Base-by-base conservation (phyloP, 352 stramenopile species). In the Phytophthora boehmeriae region DNA sequence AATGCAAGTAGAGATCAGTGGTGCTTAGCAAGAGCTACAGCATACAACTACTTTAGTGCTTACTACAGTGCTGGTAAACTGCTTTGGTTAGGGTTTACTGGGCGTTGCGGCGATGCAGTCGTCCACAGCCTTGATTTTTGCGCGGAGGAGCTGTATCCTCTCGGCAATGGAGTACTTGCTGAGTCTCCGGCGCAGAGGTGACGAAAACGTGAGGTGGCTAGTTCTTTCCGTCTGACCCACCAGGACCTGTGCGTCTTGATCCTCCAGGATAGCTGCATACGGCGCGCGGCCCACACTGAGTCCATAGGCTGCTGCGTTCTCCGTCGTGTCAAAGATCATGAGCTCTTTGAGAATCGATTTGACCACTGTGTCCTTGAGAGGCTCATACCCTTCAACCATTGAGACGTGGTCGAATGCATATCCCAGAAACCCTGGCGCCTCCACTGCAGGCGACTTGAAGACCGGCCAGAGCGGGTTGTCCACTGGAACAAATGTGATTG, bases 291-390 rank as follows among this genome's bases (percentile, higher is more conserved):
- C 75, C 17, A 85, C 62, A 1, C 62, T 69, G 0, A 16, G 46
- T 16, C 73, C 78, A 25, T 91, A 90, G 8, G 66, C 71, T 9
- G 71, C 54, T 8, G 78, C 76, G 30, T 85, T 63, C 17, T 80
- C 76, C 1, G 55, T 42, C 19, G 82, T 87, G 51, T 88, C 78
- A 41, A 93, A 91, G 14, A 90, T 65, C 73, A 90, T 84, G 52
- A 92, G 76, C 30, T 92, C 78, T 32, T 88, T 89, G 30, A 92
- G 53, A 46, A 90, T 92, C 5, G 78, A 87, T 48, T 89, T 90
- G 45, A 85, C 70, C 19, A 93, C 82, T 0, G 81, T 88, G 30
- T 87, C 63, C 14, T 88, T 79, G 16, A 92, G 67, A 9, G 59
- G 52, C 22, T 91, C 76, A 51, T 87, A 90, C 2, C 82, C 81